Percentiles rank a stretch among this genome's conserved stretches.
These are phyloP conservation scores for Mycena sp. DNA, from an alignment of 1,284 basidiomycete species.

Conservation along the genomic window DNA sequence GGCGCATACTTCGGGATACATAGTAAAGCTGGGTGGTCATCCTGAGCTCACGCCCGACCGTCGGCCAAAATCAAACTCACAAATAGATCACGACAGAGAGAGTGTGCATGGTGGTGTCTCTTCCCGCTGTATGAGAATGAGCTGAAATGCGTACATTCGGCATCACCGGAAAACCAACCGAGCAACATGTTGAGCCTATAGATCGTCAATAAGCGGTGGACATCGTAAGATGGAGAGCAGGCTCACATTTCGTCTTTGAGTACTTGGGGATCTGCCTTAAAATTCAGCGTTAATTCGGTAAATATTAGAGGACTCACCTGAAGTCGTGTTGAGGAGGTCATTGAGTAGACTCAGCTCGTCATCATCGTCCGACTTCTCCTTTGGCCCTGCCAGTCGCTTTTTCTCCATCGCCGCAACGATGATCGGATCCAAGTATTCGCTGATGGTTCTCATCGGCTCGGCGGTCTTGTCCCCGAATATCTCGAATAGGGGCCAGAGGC, in stretches of 20 bases:
- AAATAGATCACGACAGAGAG: conserved; percentile 65
- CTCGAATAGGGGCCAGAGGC: conserved; percentile 42
- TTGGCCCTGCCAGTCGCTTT: conserved; percentile 32
- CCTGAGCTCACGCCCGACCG: neutral
- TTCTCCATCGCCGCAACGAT: conserved; percentile 43
- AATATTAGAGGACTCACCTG: conserved; percentile 44
- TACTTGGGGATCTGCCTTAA: conserved; percentile 44
- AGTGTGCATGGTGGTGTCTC: conserved; percentile 61
- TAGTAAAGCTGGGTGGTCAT: conserved; percentile 43
- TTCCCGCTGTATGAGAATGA: conserved; percentile 41
- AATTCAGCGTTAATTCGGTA: neutral
- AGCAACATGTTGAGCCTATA: conserved; percentile 56
- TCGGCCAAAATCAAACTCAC: conserved; percentile 14
- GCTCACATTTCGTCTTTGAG: conserved; percentile 45
- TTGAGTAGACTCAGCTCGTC: conserved; percentile 57
- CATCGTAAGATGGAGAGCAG: neutral
- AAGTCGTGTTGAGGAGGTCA: conserved; percentile 58
- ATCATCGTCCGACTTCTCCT: conserved; percentile 37
- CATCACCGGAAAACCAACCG: conserved; percentile 29
- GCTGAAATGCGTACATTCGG: neutral
- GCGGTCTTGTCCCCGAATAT: conserved; percentile 37
- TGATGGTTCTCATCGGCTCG: conserved; percentile 35
- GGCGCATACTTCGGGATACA: conserved; percentile 54
- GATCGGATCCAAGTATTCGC: conserved; percentile 42
- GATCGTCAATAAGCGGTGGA: conserved; percentile 12